Evolutionary conservation across 805 yeast species (phyloP).

Genomic region (Jamesozyma piceae): DNA sequence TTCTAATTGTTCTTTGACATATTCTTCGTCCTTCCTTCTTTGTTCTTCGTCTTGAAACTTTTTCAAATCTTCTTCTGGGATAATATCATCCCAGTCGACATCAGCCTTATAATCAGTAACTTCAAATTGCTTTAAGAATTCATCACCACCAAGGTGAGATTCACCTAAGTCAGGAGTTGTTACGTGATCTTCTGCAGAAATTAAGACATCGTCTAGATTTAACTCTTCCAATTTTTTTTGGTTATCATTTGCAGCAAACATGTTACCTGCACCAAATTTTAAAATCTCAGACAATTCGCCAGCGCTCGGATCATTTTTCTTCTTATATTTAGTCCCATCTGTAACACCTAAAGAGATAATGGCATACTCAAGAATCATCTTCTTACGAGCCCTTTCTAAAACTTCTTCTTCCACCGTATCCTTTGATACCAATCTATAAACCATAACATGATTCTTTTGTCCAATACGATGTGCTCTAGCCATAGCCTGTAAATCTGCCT

Average conservation of each 20-base stretch:
- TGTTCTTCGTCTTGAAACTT: conserved; percentile 88
- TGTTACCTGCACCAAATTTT: conserved; percentile 96
- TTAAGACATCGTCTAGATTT: conserved; percentile 90
- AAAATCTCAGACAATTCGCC: conserved; percentile 86
- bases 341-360: conserved; percentile 93
- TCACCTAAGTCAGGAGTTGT: conserved; percentile 96
- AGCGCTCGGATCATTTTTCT: conserved; percentile 64
- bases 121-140: conserved; percentile 91
- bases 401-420: conserved; percentile 98
- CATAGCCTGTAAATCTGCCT: conserved; percentile 98
- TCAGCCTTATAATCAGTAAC: conserved; percentile 98
- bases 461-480: conserved; percentile 99
- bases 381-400: conserved; percentile 89
- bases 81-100: conserved; percentile 97
- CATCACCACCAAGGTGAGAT: conserved; percentile 97
- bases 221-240: conserved; percentile 92
- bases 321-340: conserved; percentile 44
- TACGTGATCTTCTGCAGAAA: conserved; percentile 94
- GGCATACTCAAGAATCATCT: conserved; percentile 97
- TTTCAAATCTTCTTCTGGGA: conserved; percentile 86
- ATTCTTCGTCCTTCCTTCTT: conserved; percentile 76
- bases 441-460: conserved; percentile 97
- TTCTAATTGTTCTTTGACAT: conserved; percentile 79
- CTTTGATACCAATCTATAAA: conserved; percentile 92
- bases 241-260: conserved; percentile 92